Conservation (phyloP, 768 basidiomycete genomes). For the Pleurotus eryngii region DNA sequence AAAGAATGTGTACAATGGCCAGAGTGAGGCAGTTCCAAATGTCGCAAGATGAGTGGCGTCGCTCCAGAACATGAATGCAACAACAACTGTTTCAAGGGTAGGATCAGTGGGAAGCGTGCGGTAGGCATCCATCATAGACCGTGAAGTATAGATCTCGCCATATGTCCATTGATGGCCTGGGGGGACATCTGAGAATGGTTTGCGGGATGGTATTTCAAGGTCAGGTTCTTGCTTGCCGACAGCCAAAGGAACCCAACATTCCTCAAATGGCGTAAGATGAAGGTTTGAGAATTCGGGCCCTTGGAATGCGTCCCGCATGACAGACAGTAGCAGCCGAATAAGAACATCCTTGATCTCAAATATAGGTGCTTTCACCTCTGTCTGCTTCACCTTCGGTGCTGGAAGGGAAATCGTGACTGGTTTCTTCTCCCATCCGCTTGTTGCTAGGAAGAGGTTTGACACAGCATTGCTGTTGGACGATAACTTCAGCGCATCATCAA, state of each 20-base stretch:
- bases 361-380: not conserved
- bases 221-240: not conserved
- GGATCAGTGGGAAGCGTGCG: not conserved
- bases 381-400: not conserved
- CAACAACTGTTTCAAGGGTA: slow-evolving; percentile 15
- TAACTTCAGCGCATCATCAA: not conserved
- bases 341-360: not conserved
- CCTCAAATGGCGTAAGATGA: slow-evolving; percentile 1
- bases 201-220: slow-evolving; percentile 17
- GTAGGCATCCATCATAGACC: slow-evolving; percentile 14
- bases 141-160: slow-evolving; percentile 19
- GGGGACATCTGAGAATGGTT: not conserved
- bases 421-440: not conserved
- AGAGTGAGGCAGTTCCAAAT: slow-evolving; percentile 23
- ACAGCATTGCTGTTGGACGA: slow-evolving; percentile 9
- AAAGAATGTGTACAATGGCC: slow-evolving; percentile 31
- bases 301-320: not conserved
- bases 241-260: not conserved
- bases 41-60: slow-evolving; percentile 23
- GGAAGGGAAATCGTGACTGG: not conserved
- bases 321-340: not conserved
- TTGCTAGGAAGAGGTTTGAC: not conserved
- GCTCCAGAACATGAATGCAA: slow-evolving; percentile 24
- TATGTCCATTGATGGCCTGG: slow-evolving; percentile 12
- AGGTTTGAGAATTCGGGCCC: not conserved